These are phyloP conservation scores for Phytophthora citrophthora DNA, from an alignment of 352 stramenopile species.

Conservation along the genomic window DNA sequence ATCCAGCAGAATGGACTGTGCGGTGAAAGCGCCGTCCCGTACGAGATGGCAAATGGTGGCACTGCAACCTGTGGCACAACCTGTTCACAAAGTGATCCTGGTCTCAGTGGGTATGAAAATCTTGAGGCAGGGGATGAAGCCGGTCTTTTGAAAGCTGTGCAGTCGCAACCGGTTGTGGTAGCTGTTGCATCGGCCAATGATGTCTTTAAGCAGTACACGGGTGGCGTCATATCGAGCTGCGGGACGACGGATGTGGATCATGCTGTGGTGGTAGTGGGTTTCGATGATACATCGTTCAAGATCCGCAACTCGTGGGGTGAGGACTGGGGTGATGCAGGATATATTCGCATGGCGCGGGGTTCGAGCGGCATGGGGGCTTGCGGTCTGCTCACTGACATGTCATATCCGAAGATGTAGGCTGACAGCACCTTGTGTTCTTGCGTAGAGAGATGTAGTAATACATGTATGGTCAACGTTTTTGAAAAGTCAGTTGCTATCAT, in stretches of 20 bases:
- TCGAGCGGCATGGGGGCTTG: conserved; percentile 54
- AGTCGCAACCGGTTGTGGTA: conserved; percentile 92
- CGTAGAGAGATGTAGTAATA: neutral
- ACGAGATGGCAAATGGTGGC: conserved; percentile 44
- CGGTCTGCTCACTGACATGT: conserved; percentile 58
- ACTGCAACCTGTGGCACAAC: conserved; percentile 29
- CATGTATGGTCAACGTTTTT: no score
- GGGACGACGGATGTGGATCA: conserved; percentile 94
- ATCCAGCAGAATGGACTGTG: conserved; percentile 87
- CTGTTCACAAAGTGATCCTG: conserved; percentile 37
- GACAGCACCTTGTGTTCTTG: conserved; percentile 14
- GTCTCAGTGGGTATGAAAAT: conserved; percentile 56
- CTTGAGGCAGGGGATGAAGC: conserved; percentile 67
- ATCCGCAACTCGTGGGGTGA: conserved; percentile 97
- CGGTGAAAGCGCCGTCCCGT: conserved; percentile 76
- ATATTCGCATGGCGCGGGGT: conserved; percentile 86
- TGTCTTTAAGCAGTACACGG: conserved; percentile 96
- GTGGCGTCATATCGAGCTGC: conserved; percentile 83
- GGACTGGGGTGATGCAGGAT: conserved; percentile 91
- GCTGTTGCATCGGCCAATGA: conserved; percentile 93
- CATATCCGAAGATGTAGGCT: conserved; percentile 43
- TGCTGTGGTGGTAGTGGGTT: conserved; percentile 96
- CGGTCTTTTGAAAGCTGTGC: conserved; percentile 83
- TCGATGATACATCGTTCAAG: conserved; percentile 87
- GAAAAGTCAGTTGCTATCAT: no score